Base-by-base conservation (phyloP, 352 stramenopile genomes). In the Phytophthora citricola region DNA sequence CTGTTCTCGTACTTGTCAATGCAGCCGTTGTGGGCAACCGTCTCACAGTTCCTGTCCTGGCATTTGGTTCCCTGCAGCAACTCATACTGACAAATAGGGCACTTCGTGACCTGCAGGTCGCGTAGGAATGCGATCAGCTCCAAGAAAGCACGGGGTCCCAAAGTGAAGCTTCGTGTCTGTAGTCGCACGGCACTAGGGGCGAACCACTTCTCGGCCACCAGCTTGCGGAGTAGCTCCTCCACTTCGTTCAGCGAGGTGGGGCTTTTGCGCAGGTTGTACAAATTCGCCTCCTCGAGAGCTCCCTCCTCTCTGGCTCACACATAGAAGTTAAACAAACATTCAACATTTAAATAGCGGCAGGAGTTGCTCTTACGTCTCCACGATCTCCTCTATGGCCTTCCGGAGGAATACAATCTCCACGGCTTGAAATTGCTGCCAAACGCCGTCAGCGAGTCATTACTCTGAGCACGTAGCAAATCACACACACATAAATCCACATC, bases 321-420 rank as follows among this genome's bases (percentile, higher is more conserved):
- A 49, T 8, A 17, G 9, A 4, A 29, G 45, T 32, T 38, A 50
- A 0, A 63, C 8, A 62, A 29, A n/a, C 4, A 31, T 9, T 58
- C n/a, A 64, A 48, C 12, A 27, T 20, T 14, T 20, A 26, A 9
- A 22, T 12, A 27, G 29, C 17, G 43, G 12, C 15, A 50, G 7
- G n/a, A 14, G 36, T 3, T 51, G 11, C 26, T 24, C 70, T 36
- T 69, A 91, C 83, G 74, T 81, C 17, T 92, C 87, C 29, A 91
- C 78, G 49, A 95, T 95, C 38, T 89, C 76, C 62, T 93, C 80
- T 46, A 95, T 91, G 26, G 82, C 87, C 53, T 87, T 92, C 55
- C 87, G 87, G 46, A 95, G 72, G 41, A 95, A 89, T 24, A 92
- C 81, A 58, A 95, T 95, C 63, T 95, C 87, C 87, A 93, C 20